Base-by-base conservation (phyloP, 2,329 filamentous ascomycete genomes). In the Sclerotiophoma versabilis region DNA sequence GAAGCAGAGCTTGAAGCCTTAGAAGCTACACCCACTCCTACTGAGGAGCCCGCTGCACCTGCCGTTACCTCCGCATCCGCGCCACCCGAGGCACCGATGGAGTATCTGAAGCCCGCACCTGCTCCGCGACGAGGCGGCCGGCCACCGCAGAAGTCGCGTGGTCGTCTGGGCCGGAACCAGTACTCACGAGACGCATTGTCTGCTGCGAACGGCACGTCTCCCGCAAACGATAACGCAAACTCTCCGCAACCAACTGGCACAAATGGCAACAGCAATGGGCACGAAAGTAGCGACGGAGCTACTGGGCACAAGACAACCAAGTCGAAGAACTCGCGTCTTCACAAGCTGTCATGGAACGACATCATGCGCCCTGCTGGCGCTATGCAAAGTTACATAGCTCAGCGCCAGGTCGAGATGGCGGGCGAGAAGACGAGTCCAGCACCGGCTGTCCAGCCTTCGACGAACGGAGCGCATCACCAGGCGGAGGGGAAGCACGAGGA, bases 371-470 rank as follows among this genome's bases (percentile, higher is more conserved):
- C 92, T 9, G 91, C 93, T 5, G 85, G 90, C 4, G 89, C 85
- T 17, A 96, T 97, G 70, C 83, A 96, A 54, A 92, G 95, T 64
- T 97, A 93, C 69, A 96, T 97, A 59, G 88, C 90, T 4, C 87
- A 91, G 62, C 93, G 92, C 52, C 92, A 97, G 73, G 82, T 96
- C 6, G 93, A 97, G 68, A 84, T 96, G 76, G 92, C 91, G 1
- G 86, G 84, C 25, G 88, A 74, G 76, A 71, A 77, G 57, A 57
- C 57, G 11, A 55, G 60, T 11, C 50, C 62, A 20, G 63, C 68
- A 19, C 64, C 69, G 23, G 59, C 71, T 30, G 67, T 72, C 0
- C 68, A 69, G 48, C 41, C 63, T 1, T 44, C 57, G 10, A 57
- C 63, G 14, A 74, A 75, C 30, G 68, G 64, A 26, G 54, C 66